Conservation (phyloP, 139 green algal species). For the Closterium sp. region DNA sequence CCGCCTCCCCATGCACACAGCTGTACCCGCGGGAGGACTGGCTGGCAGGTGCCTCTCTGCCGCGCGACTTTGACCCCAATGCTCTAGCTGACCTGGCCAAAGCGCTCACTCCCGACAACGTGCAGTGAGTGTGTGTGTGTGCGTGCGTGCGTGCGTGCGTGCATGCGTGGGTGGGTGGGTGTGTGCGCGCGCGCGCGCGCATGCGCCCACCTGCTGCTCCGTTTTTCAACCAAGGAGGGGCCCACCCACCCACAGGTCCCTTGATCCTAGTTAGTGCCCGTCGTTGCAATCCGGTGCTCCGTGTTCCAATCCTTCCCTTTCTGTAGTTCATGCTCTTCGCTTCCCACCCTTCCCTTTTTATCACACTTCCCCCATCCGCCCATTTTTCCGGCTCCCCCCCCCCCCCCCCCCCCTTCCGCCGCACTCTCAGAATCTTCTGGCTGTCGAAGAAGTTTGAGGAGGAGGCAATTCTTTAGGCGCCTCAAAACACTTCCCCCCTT, state of each 20-base stretch:
- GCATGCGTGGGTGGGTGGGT: no score
- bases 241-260: no score
- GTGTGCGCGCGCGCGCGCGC: no score
- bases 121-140: constrained; percentile 52
- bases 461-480: no score
- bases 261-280: no score
- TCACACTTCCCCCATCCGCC: neutral
- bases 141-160: no score
- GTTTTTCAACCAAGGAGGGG: no score
- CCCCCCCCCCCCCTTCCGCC: neutral
- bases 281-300: no score
- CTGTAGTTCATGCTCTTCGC: neutral
- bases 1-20: neutral
- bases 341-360: neutral
- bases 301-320: no score
- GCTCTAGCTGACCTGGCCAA: constrained; percentile 65
- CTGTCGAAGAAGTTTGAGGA: constrained; percentile 66
- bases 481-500: no score
- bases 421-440: constrained; percentile 61
- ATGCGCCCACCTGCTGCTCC: no score
- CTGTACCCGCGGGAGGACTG: constrained; percentile 64
- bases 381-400: neutral
- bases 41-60: constrained; percentile 69
- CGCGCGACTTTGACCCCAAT: constrained; percentile 63
- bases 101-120: constrained; percentile 62